Percentiles rank a stretch among this genome's conserved stretches.
Conservation (phyloP, 2,329 filamentous ascomycete genomes). For the Endoconidiophora polonica region DNA sequence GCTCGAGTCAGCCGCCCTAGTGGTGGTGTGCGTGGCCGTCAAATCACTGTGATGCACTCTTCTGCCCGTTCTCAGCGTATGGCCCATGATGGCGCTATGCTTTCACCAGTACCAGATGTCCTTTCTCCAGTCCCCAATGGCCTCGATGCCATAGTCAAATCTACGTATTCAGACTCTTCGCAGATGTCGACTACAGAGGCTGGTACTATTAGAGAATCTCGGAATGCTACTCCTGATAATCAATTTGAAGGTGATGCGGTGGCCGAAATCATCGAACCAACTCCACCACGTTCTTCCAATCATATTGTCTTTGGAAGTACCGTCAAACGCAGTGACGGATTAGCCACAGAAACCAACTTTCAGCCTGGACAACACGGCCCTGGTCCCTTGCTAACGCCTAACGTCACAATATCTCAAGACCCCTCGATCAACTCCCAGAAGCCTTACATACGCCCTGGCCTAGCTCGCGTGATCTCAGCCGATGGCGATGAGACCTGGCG, state of each 20-base stretch:
- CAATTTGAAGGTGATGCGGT: constrained; percentile 1
- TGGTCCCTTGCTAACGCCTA: not conserved
- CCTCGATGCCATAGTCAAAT: constrained; percentile 19
- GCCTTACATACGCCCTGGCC: constrained; percentile 2
- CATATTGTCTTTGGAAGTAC: constrained; percentile 52
- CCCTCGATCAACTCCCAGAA: constrained; percentile 16
- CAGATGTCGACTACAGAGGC: constrained; percentile 3
- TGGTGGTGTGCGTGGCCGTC: constrained; percentile 44
- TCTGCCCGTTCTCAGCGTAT: constrained; percentile 37
- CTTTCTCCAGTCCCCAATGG: constrained; percentile 22
- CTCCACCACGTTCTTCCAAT: not conserved
- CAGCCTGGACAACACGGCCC: constrained; percentile 6
- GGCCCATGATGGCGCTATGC: constrained; percentile 39
- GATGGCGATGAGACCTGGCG: constrained; percentile 59
- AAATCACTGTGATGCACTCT: constrained; percentile 49
- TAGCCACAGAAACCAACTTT: constrained; percentile 18
- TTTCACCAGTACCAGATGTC: constrained; percentile 8
- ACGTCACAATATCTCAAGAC: constrained; percentile 30
- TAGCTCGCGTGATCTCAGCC: constrained; percentile 37
- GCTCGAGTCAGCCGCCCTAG: not conserved
- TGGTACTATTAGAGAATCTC: constrained; percentile 3
- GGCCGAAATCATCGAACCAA: not conserved
- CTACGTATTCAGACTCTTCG: constrained; percentile 6
- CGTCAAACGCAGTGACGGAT: constrained; percentile 41
- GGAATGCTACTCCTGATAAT: constrained; percentile 2